A percentile compares a stretch with the other conserved stretches of the same genome.
Evolutionary conservation across 2,329 filamentous ascomycete genomes (phyloP).

Genomic region (Scedosporium boydii): DNA sequence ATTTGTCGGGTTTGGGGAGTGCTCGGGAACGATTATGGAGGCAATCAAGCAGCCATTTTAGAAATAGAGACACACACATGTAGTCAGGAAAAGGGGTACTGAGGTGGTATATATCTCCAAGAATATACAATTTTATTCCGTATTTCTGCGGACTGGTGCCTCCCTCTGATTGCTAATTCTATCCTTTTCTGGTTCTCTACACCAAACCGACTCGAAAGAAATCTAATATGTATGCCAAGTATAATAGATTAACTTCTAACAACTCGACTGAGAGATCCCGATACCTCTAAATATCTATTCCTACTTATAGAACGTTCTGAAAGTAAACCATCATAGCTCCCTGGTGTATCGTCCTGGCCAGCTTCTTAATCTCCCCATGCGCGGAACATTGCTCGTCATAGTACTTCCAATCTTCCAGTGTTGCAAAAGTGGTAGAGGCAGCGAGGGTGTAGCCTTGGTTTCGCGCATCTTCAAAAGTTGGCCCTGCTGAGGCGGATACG

Average conservation of each 20-base stretch:
- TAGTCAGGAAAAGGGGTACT: too few species aligned
- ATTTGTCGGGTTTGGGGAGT: constrained; percentile 71
- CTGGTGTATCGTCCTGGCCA: constrained; percentile 21
- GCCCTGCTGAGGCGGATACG: constrained; percentile 35
- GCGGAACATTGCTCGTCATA: constrained; percentile 41
- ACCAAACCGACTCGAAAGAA: too few species aligned
- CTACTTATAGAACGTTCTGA: constrained; percentile 12
- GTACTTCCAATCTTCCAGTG: constrained; percentile 49
- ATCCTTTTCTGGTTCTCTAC: too few species aligned
- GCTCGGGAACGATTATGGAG: constrained; percentile 36
- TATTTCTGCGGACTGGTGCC: too few species aligned
- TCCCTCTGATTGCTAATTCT: too few species aligned
- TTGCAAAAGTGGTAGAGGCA: constrained; percentile 45
- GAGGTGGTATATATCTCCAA: too few species aligned
- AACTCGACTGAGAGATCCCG: too few species aligned
- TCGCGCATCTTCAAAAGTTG: constrained; percentile 41
- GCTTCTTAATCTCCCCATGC: constrained; percentile 20
- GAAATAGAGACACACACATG: not conserved
- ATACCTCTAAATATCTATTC: not conserved
- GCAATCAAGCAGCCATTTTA: not conserved
- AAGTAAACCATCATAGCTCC: constrained; percentile 45
- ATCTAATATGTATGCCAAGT: too few species aligned
- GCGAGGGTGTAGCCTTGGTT: constrained; percentile 49
- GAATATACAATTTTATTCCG: too few species aligned
- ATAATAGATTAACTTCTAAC: too few species aligned